Conservation (phyloP, 2,329 filamentous ascomycete species). For the Pseudogymnoascus sp. region DNA sequence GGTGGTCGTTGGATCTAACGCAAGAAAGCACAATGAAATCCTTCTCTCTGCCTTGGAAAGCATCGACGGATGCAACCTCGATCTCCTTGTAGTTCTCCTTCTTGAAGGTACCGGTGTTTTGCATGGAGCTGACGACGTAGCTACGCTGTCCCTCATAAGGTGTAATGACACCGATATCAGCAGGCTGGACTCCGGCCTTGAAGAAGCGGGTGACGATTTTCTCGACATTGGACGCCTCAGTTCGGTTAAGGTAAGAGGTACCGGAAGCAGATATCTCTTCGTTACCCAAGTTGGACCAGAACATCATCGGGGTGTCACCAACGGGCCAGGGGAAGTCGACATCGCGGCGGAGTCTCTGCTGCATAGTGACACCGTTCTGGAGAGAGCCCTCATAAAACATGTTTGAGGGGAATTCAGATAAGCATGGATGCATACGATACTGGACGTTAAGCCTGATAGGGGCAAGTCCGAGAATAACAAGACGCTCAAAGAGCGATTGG, state of each 20-base stretch:
- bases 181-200: slow-evolving; percentile 92
- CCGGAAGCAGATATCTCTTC: slow-evolving; percentile 97
- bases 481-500: slow-evolving; percentile 94
- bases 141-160: slow-evolving; percentile 97
- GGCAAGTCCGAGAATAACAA: slow-evolving; percentile 83
- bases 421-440: slow-evolving; percentile 97
- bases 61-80: slow-evolving; percentile 95
- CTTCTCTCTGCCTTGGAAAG: slow-evolving; percentile 97
- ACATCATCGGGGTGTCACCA: slow-evolving; percentile 96
- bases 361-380: slow-evolving; percentile 90
- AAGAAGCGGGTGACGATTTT: slow-evolving; percentile 98
- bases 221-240: slow-evolving; percentile 93
- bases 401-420: slow-evolving; percentile 96
- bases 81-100: slow-evolving; percentile 99
- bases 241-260: slow-evolving; percentile 96
- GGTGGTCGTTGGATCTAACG: slow-evolving; percentile 96
- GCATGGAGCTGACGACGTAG: slow-evolving; percentile 99
- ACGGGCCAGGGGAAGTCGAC: slow-evolving; percentile 99
- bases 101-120: slow-evolving; percentile 92
- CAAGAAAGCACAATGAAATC: slow-evolving; percentile 98
- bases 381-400: slow-evolving; percentile 99
- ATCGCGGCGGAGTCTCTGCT: slow-evolving; percentile 80
- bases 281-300: slow-evolving; percentile 96
- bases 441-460: slow-evolving; percentile 94
- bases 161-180: slow-evolving; percentile 94